Percentiles rank a stretch among this genome's conserved stretches.
phyloP scores from a whole-genome alignment of 2,329 filamentous ascomycete species.

The Colletotrichum phormii region DNA sequence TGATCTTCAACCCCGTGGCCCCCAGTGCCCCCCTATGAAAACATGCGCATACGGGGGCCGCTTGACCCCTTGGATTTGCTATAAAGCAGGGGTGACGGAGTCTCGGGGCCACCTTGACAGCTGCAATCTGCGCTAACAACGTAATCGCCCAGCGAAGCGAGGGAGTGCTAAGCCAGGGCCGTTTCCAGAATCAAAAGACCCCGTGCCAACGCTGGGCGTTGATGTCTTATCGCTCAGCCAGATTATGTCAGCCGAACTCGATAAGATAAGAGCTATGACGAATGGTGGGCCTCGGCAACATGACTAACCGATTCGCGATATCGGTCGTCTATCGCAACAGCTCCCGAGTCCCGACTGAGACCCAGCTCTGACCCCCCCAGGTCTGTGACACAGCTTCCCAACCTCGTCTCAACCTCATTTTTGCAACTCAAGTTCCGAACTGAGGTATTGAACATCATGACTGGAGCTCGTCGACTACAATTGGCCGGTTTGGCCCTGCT shows the following conservation, averaged over 20 bases:
- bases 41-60: slow-evolving; percentile 23
- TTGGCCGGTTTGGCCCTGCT: slow-evolving; percentile 27
- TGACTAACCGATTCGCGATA: slow-evolving; percentile 36
- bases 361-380: not conserved
- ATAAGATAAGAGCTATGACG: slow-evolving; percentile 31
- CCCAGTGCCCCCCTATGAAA: slow-evolving; percentile 24
- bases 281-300: slow-evolving; percentile 6
- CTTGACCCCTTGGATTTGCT: slow-evolving; percentile 22
- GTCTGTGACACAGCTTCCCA: slow-evolving; percentile 26
- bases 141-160: slow-evolving; percentile 20
- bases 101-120: slow-evolving; percentile 16
- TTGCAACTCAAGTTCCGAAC: slow-evolving; percentile 15
- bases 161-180: not conserved
- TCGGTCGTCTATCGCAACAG: slow-evolving; percentile 34
- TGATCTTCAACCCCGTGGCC: not conserved
- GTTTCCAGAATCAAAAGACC: not conserved
- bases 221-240: not conserved
- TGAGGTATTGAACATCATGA: slow-evolving; percentile 16
- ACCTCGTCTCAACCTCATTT: slow-evolving; percentile 30
- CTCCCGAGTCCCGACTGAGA: not conserved
- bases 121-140: slow-evolving; percentile 16
- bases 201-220: not conserved
- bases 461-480: slow-evolving; percentile 22
- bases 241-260: not conserved
- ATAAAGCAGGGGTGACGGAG: slow-evolving; percentile 10